A percentile compares a stretch with the other conserved stretches of the same genome.
These are phyloP conservation scores for Fusarium xylarioides DNA, from an alignment of 2,329 filamentous ascomycete species.

Conservation along the genomic window DNA sequence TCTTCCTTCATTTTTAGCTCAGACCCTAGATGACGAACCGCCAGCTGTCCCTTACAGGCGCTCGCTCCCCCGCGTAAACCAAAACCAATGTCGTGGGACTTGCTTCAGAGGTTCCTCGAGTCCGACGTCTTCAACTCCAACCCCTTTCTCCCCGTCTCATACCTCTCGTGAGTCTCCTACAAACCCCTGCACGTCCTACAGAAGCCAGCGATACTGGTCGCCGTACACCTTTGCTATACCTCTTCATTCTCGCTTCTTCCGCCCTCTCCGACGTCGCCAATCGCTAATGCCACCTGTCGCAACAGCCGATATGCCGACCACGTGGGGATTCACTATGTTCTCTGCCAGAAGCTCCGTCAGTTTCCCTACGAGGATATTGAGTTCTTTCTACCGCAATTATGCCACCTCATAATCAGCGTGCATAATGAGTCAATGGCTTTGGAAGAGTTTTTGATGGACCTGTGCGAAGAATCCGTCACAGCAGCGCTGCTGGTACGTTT, in stretches of 20 bases:
- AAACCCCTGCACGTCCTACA: background rate
- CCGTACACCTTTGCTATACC: background rate
- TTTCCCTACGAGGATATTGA: slow-evolving; percentile 93
- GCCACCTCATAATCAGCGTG: slow-evolving; percentile 86
- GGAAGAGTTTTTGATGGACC: slow-evolving; percentile 85
- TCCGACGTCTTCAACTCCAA: slow-evolving; percentile 94
- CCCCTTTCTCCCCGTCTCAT: slow-evolving; percentile 87
- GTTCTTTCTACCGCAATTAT: slow-evolving; percentile 89
- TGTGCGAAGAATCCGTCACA: slow-evolving; percentile 88
- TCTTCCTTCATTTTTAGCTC: slow-evolving; percentile 16
- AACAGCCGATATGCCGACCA: slow-evolving; percentile 85
- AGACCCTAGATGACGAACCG: slow-evolving; percentile 52
- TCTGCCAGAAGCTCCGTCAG: slow-evolving; percentile 87
- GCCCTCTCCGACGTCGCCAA: slow-evolving; percentile 29
- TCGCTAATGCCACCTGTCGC: slow-evolving; percentile 42
- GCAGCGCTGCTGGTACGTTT: slow-evolving; percentile 78
- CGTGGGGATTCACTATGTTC: slow-evolving; percentile 88
- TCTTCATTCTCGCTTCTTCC: slow-evolving; percentile 6
- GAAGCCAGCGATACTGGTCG: background rate
- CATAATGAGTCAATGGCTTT: slow-evolving; percentile 92
- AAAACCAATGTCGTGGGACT: slow-evolving; percentile 81
- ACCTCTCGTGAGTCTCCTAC: slow-evolving; percentile 75
- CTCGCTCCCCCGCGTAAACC: slow-evolving; percentile 49
- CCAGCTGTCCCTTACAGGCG: slow-evolving; percentile 44
- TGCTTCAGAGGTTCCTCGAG: slow-evolving; percentile 90